These are phyloP conservation scores for Colletotrichum sojae DNA, from an alignment of 2,329 filamentous ascomycete species.

Conservation along the genomic window DNA sequence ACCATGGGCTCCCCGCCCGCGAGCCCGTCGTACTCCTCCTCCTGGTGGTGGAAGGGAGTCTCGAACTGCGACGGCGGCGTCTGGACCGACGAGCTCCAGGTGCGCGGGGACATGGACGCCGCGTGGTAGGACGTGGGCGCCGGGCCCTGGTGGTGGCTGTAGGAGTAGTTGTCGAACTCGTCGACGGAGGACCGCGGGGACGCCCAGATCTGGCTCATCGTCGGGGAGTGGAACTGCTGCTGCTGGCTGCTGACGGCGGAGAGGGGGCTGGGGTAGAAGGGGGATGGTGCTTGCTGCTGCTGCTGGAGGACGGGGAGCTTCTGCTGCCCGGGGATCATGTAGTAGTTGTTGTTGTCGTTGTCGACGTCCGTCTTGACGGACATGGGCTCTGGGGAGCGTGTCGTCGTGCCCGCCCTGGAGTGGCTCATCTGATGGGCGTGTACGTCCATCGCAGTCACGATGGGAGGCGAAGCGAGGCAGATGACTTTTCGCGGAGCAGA, in stretches of 20 bases:
- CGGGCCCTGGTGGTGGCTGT: conserved; percentile 48
- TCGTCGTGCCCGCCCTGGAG: background rate
- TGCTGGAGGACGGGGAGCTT: conserved; percentile 23
- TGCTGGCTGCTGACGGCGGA: conserved; percentile 25
- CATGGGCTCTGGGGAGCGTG: conserved; percentile 21
- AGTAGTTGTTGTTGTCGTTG: conserved; percentile 19
- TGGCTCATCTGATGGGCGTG: conserved; percentile 25
- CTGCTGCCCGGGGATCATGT: conserved; percentile 23
- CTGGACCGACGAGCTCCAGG: conserved; percentile 47
- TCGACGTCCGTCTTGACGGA: conserved; percentile 17
- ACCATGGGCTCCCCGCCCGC: conserved; percentile 5
- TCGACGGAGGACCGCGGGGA: conserved; percentile 55
- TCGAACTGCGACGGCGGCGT: conserved; percentile 27
- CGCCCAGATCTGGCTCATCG: conserved; percentile 46
- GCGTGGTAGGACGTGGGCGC: conserved; percentile 47
- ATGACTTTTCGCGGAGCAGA: background rate
- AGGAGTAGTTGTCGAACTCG: conserved; percentile 55
- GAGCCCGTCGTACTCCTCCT: conserved; percentile 13
- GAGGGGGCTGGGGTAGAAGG: conserved; percentile 41
- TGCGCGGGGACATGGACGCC: conserved; percentile 51
- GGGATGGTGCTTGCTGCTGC: background rate
- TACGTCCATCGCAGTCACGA: conserved; percentile 26
- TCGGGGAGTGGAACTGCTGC: conserved; percentile 25
- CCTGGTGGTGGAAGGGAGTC: conserved; percentile 29
- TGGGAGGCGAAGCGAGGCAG: background rate